Evolutionary conservation across 176 grass and related monocot species (phyloP), one percentile per base, ranked within the genome.

Genomic region (Lolium multiflorum): DNA sequence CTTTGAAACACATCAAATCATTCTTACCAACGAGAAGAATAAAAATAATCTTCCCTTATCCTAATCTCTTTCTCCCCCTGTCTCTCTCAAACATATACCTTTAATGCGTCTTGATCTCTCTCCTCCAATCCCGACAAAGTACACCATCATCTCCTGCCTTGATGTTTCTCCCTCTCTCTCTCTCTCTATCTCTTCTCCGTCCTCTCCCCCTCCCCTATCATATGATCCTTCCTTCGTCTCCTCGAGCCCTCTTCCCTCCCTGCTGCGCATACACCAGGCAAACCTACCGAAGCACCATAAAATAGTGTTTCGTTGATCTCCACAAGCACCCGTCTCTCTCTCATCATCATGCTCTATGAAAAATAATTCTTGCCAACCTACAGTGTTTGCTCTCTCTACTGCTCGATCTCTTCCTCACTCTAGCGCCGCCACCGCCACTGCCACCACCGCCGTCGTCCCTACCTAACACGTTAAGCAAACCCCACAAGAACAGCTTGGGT

Each of bases 121-220:
- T 85, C 82, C 88, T 85, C 81, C 82, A 87, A 92, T 84, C 88
- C 79, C 90, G 88, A 94, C 86, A 85, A 82, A 91, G 82, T 85
- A 31, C 86, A 82, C 82, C 85, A 88, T 77, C 77, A 47, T 82
- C 87, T 89, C 57, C 88, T 82, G 66, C 37, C 90, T 85, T 41
- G 64, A 71, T 81, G 75, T 71, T 74, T 68, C 70, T 41, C 51
- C 12, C 38, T 41, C 31, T 3, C 13, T 72, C 80, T 68, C 79
- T 28, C 11, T 51, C 13, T 72, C 80, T 68, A 60, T 28, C 11
- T 51, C 79, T 17, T 28, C 22, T 51, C 79, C 15, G 14, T 35
- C 46, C 7, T 8, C 49, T 20, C 21, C n/a, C 38, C 2, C 18
- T 22, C 81, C 17, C 78, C 86, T 85, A 81, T 85, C 86, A 88